Evolutionary conservation across 345 rosid genomes (phyloP).

Genomic region (Mallotus nudiflorus): DNA sequence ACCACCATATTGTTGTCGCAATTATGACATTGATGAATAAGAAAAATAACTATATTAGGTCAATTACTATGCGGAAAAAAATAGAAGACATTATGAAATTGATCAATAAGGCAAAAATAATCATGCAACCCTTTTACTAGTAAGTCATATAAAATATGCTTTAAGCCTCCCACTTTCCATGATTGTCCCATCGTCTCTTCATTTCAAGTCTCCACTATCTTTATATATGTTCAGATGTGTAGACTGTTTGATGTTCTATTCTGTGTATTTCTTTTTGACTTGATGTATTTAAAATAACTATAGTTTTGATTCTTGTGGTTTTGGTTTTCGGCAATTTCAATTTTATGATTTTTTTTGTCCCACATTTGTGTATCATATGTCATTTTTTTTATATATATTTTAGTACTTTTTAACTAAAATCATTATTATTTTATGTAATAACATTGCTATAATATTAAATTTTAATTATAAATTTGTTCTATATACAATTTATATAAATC

Average conservation of each 20-base stretch:
- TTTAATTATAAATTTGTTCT: too few relatives aligned
- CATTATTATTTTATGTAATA: too few relatives aligned
- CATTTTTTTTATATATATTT: too few relatives aligned
- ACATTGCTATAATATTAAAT: too few relatives aligned
- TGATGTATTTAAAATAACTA: too few relatives aligned
- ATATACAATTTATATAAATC: too few relatives aligned
- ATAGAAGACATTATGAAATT: not conserved
- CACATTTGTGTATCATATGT: too few relatives aligned
- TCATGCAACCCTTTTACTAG: not conserved
- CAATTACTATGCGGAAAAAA: not conserved
- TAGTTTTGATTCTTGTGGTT: not conserved
- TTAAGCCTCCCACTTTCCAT: not conserved
- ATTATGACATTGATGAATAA: constrained; percentile 13
- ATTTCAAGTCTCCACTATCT: constrained; percentile 3
- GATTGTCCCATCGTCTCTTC: not conserved
- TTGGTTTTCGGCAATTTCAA: too few relatives aligned
- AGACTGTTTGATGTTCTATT: not conserved
- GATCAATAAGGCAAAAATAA: not conserved
- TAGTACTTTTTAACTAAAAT: too few relatives aligned
- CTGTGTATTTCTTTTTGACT: not conserved
- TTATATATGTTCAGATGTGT: not conserved
- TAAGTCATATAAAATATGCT: not conserved
- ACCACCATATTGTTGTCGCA: constrained; percentile 10
- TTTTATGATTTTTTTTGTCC: too few relatives aligned
- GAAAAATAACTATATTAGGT: not conserved